Evolutionary conservation across 129 eudicot genomes (phyloP), one percentile per base, ranked within the genome.

Genomic region (Oenanthe sinensis): DNA sequence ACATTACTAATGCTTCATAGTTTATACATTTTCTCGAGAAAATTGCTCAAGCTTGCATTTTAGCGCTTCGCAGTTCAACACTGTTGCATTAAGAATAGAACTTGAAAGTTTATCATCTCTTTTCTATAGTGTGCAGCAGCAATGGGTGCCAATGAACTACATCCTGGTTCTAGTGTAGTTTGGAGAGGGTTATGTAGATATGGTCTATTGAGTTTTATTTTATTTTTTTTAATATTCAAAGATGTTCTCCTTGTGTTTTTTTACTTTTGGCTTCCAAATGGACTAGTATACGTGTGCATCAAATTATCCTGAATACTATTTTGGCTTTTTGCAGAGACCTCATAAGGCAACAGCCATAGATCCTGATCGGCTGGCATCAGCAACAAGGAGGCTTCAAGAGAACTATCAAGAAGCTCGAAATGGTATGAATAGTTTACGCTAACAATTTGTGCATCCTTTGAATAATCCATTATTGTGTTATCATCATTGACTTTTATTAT

Each of bases 401-500:
- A 94, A 94, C 85, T 94, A 94, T 86, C 93, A 94, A 86, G 96
- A 94, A 87, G 96, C 92, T 46, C 85, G 91, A 77, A 94, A 94
- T 88, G 98, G 97, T 94, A 76, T 47, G 90, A 42, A 75, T 46
- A 40, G 39, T 39, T 76, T 17, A 7, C 4, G 40, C 78, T 42
- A 3, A 30, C 68, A 20, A 43, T 17, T 69, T 71, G 14, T 26
- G 44, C 43, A 63, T 68, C 13, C 47, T 28, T 75, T 71, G 50
- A 70, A 17, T n/a, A 78, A n/a, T 17, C 22, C 16, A 2, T 39
- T 42, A 16, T 15, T 71, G 36, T 2, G 7, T 72, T 43, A 45
- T n/a, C 0, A 20, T 24, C 22, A 43, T 20, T 73, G 48, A 58
- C 50, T 42, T 74, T 30, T 20, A 19, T 46, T 60, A 70, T 68